phyloP scores from a whole-genome alignment of 2,329 filamentous ascomycete species.

The Penicillium palitans region DNA sequence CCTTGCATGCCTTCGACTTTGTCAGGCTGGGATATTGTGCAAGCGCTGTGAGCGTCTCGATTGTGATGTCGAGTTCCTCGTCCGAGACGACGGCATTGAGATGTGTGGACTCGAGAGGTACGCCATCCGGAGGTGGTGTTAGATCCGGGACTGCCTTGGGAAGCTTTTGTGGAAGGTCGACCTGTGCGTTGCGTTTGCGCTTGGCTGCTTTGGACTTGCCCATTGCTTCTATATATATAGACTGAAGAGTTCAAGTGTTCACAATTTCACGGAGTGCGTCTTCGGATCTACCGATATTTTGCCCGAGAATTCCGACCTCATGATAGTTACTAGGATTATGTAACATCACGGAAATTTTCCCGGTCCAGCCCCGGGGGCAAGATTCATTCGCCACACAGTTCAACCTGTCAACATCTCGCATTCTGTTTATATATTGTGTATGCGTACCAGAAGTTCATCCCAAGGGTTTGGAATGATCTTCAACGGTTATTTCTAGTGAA shows the following conservation, averaged over 20 bases:
- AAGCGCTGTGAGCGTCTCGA: slow-evolving; percentile 63
- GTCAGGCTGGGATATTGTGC: slow-evolving; percentile 62
- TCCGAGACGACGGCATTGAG: slow-evolving; percentile 35
- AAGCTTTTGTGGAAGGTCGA: slow-evolving; percentile 28
- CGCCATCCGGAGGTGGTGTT: slow-evolving; percentile 30
- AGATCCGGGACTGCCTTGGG: slow-evolving; percentile 21
- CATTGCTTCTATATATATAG: slow-evolving; percentile 13
- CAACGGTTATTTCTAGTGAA: too few species aligned
- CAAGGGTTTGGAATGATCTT: too few species aligned
- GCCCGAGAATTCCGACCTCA: neutral
- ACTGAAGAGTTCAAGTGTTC: neutral
- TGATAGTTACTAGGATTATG: too few species aligned
- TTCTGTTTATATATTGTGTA: too few species aligned
- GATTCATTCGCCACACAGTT: neutral
- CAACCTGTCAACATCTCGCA: too few species aligned
- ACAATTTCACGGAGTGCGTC: neutral
- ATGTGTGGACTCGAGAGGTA: slow-evolving; percentile 28
- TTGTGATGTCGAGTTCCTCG: slow-evolving; percentile 66
- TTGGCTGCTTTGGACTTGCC: slow-evolving; percentile 34
- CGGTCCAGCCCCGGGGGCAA: neutral
- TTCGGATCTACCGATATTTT: neutral
- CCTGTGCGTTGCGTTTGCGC: slow-evolving; percentile 33
- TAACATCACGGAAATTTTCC: neutral
- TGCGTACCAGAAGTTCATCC: too few species aligned
- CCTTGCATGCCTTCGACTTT: slow-evolving; percentile 68